Base-by-base conservation (phyloP, 371 early-diverging fungal genomes). In the Synchytrium microbalum region DNA sequence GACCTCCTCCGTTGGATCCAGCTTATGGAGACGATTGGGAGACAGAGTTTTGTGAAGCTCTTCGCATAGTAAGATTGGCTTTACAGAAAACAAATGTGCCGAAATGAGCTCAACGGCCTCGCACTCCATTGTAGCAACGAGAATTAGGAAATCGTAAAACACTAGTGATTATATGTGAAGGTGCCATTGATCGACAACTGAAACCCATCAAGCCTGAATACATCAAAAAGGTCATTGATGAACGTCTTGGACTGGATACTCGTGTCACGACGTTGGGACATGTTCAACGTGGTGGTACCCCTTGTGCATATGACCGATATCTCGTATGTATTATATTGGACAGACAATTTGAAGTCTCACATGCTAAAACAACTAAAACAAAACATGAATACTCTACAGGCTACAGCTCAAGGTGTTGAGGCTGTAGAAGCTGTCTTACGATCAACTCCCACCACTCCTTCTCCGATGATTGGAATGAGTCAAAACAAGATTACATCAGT, bases 261-360 rank as follows among this genome's bases (percentile, higher is more conserved):
- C 86, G 99, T 25, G 89, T 94, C 38, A 93, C 99, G 1, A 92
- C 86, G 29, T 77, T 99, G 32, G 99, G 99, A 16, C 99, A 99
- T 70, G 91, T 98, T 16, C 99, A 99, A 79, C 87, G 99, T 60
- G 99, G 99, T 65, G 99, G 99, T 19, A 81, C 88, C 1, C 98
- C 99, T 24, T 88, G 90, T 64, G 91, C 92, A 27, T 90, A 82
- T 72, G 99, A 99, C 76, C 88, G 99, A 64, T 89, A 92, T 68
- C 74, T 96, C 67, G 91, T 71, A 59, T 57, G 59, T 54, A n/a
- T n/a, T n/a, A n/a, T n/a, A n/a, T 55, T 13, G 3, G 19, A 52
- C 10, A n/a, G n/a, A n/a, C n/a, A n/a, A n/a, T n/a, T n/a, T n/a
- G n/a, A n/a, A n/a, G n/a, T n/a, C n/a, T n/a, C n/a, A n/a, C n/a